These are phyloP conservation scores for Endotrypanum monterogeii DNA, from an alignment of 208 protist species.

Conservation along the genomic window DNA sequence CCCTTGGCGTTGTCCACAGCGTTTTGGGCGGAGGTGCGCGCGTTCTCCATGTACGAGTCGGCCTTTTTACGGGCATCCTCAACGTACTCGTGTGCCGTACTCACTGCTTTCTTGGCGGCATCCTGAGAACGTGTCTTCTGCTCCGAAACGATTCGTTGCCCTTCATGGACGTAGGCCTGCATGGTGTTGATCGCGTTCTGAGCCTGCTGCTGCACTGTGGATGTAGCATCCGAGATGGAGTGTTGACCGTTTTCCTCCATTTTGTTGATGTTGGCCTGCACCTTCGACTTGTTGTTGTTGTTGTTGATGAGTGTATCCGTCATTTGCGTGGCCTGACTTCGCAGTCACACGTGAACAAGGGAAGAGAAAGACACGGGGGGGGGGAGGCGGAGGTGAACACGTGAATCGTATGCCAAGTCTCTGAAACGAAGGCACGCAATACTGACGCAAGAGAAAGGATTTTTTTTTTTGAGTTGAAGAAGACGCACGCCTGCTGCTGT, in stretches of 20 bases:
- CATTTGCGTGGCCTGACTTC: no score
- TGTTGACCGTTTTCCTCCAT: slow-evolving; percentile 9
- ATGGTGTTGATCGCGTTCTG: slow-evolving; percentile 30
- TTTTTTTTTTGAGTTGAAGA: no score
- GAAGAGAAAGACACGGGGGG: no score
- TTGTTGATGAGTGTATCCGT: no score
- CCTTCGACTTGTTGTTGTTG: no score
- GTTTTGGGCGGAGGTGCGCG: slow-evolving; percentile 21
- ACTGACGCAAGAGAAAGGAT: no score
- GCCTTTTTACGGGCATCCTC: slow-evolving; percentile 42
- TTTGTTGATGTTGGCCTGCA: background rate
- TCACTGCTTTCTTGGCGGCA: slow-evolving; percentile 31
- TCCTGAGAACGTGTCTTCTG: slow-evolving; percentile 29
- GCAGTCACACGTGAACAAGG: no score
- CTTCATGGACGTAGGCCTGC: slow-evolving; percentile 33
- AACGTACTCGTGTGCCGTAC: slow-evolving; percentile 32
- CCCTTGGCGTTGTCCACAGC: slow-evolving; percentile 38
- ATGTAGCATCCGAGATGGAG: slow-evolving; percentile 5
- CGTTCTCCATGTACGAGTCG: slow-evolving; percentile 41
- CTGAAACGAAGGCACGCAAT: no score
- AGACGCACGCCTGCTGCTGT: no score
- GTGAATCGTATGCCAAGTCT: no score
- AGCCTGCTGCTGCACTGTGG: slow-evolving; percentile 11
- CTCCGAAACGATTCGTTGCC: slow-evolving; percentile 19
- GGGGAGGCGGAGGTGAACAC: no score